Evolutionary conservation across 2,329 filamentous ascomycete species (phyloP), one percentile per base, ranked within the genome.

Genomic region (Exophiala oligosperma): DNA sequence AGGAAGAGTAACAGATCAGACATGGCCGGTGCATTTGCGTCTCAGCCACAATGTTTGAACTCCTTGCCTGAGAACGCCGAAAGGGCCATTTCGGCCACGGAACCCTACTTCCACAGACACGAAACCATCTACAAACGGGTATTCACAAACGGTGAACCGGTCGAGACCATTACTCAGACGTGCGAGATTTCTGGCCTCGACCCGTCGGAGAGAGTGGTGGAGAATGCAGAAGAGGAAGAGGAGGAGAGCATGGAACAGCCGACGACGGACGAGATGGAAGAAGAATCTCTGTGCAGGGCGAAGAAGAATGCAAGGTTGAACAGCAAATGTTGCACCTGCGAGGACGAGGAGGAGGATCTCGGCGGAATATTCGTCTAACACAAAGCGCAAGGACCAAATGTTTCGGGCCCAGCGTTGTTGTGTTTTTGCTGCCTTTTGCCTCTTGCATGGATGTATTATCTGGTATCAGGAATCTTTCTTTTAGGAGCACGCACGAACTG

Each of bases 71-170:
- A n/a, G 9, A 47, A 28, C 9, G 44, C 23, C 11, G 24, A 47
- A 5, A 23, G 44, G 5, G 44, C 44, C n/a, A 8, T 47, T 26
- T 47, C 44, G n/a, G 12, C 12, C 11, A 28, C 17, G 12, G 12
- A 50, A 37, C 32, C 35, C 23, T 50, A 32, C 47, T 41, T 38
- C 21, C 53, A 56, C 28, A 35, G 46, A 8, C 53, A 56, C 26
- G 46, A 56, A n/a, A 56, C 38, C 8, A n/a, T 56, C 12, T 56
- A 56, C 24, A 49, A 35, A 29, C 37, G 28, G 14, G 46, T 49
- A 24, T 14, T 44, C 23, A 12, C 21, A 7, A n/a, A 35, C 12
- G 53, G 47, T n/a, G 37, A 49, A 26, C 53, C 53, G 4, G 37
- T 43, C n/a, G 53, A 56, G 24, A 56, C 44, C 4, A 21, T 50